Percentiles rank a stretch among this genome's conserved stretches.
Evolutionary conservation across 1,139 yeast species (phyloP).

Genomic region (Candida anutae): DNA sequence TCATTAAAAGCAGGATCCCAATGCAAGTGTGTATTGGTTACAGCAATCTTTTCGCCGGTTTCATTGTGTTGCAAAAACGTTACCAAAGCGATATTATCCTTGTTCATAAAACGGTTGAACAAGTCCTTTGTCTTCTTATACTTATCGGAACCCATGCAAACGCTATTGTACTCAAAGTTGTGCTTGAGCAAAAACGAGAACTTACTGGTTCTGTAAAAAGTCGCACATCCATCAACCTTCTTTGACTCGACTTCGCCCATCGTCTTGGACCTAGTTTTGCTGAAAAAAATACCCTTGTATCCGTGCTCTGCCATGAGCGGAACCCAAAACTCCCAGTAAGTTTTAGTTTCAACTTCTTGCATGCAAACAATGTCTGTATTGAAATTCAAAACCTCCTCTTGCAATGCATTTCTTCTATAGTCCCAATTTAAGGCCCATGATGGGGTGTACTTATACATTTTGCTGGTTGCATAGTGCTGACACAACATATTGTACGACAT

Average conservation of each 20-base stretch:
- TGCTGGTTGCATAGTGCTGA: slow-evolving; percentile 91
- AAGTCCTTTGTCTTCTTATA: slow-evolving; percentile 91
- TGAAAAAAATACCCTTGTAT: slow-evolving; percentile 74
- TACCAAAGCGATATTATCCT: slow-evolving; percentile 85
- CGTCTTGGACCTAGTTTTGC: slow-evolving; percentile 88
- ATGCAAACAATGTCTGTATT: slow-evolving; percentile 77
- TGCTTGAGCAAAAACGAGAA: slow-evolving; percentile 68
- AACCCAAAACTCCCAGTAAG: slow-evolving; percentile 80
- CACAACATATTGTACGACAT: slow-evolving; percentile 88
- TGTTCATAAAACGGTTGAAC: slow-evolving; percentile 92
- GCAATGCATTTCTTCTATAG: slow-evolving; percentile 71
- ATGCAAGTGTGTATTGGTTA: slow-evolving; percentile 90
- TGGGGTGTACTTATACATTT: slow-evolving; percentile 89
- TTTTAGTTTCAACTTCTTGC: slow-evolving; percentile 90
- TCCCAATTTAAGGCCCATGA: slow-evolving; percentile 97
- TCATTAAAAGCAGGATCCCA: slow-evolving; percentile 98
- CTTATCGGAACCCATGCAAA: slow-evolving; percentile 81
- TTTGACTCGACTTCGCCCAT: slow-evolving; percentile 78
- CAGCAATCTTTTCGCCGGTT: slow-evolving; percentile 64
- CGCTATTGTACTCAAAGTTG: slow-evolving; percentile 77
- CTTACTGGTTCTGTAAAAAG: slow-evolving; percentile 65
- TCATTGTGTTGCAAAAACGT: slow-evolving; percentile 67
- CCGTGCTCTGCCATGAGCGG: slow-evolving; percentile 69
- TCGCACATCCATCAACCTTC: slow-evolving; percentile 96
- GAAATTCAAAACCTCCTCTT: slow-evolving; percentile 59